Conservation (phyloP, 345 rosid species). For the Anacardium occidentale region DNA sequence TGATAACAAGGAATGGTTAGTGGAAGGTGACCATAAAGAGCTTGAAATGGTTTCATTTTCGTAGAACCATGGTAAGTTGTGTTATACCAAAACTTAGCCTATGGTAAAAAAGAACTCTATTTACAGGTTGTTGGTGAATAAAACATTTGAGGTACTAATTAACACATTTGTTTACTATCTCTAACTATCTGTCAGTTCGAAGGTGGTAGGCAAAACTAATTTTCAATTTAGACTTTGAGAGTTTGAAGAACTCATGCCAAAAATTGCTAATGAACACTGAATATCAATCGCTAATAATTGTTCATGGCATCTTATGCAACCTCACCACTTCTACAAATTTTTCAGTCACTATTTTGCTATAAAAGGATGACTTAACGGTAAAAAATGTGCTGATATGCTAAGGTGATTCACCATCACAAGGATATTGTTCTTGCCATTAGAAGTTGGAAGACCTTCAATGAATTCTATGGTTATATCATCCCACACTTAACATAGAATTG, state of each 20-base stretch:
- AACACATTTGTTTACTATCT: too few species aligned
- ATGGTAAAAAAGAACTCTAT: too few species aligned
- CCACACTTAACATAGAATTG: neutral
- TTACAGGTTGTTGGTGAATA: too few species aligned
- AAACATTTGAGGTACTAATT: too few species aligned
- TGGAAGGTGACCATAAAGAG: too few species aligned
- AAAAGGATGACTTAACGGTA: neutral
- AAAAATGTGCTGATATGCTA: neutral
- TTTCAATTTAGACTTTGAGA: too few species aligned
- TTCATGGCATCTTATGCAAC: neutral
- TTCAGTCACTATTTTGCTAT: neutral
- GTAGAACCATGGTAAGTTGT: too few species aligned
- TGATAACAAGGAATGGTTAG: too few species aligned
- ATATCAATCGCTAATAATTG: neutral
- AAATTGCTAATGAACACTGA: neutral
- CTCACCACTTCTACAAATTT: neutral
- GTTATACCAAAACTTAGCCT: too few species aligned
- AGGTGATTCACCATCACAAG: neutral
- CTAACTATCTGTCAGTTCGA: too few species aligned
- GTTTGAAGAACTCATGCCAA: slow-evolving; percentile 13
- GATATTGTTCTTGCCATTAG: neutral
- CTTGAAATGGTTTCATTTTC: too few species aligned
- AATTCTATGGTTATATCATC: slow-evolving; percentile 8
- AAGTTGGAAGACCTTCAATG: neutral
- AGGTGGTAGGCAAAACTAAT: too few species aligned